Evolutionary conservation across 2,329 filamentous ascomycete genomes (phyloP), one percentile per base, ranked within the genome.

Genomic region (Lanzia echinophila): DNA sequence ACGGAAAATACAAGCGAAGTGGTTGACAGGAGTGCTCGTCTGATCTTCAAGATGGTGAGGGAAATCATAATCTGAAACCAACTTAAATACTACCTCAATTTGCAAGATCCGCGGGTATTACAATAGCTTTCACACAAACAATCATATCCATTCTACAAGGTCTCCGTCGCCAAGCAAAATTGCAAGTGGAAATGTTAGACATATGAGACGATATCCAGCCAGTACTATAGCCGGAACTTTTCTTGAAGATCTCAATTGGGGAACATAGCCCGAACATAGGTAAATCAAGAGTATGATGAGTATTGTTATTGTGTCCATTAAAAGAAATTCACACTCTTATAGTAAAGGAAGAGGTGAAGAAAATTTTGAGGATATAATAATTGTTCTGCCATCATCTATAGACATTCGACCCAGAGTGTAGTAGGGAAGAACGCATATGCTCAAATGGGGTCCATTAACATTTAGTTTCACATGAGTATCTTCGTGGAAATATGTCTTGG

Each of bases 381-480:
- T 65, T 59, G 48, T 56, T 68, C 54, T 68, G 47, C 66, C 66
- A 68, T 67, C 60, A 65, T 65, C 62, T 66, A 63, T 68, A 68
- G 65, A 68, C 66, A 55, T 64, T 65, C 60, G 45, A 62, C 65
- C 62, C 58, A 65, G 62, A 56, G 62, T 61, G 55, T 48, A 58
- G 48, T 56, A 56, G 24, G 56, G 64, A 63, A 62, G 61, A 65
- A 64, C 62, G 67, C 63, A 69, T 68, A 69, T 69, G 66, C 67
- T 69, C 62, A 67, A 58, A 68, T 68, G 66, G 66, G 50, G 47
- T 49, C 32, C 28, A 32, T 44, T 47, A 41, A 50, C 33, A 51
- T 17, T 34, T n/a, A 31, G 11, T 34, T 43, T 54, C 38, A 46
- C 38, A 24, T 45, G 28, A 43, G 19, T 42, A 39, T 20, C 36